Evolutionary conservation across 257 asterid species (phyloP).

Genomic region (Nicotiana sylvestris): DNA sequence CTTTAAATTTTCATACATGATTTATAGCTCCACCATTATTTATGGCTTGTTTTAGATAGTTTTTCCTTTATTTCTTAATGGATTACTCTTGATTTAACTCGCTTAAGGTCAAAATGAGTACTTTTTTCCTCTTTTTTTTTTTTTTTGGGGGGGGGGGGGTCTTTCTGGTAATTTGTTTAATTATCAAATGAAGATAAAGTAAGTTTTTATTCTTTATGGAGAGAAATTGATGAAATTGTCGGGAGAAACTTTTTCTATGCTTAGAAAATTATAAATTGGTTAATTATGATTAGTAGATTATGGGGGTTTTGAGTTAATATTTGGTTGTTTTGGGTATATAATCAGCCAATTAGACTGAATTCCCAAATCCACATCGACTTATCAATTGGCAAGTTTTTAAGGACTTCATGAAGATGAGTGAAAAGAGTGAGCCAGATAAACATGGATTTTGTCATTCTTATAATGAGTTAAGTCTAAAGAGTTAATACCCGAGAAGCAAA

Average conservation of each 20-base stretch:
- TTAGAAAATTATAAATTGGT: background rate
- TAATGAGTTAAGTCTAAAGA: too few species aligned
- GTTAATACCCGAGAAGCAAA: too few species aligned
- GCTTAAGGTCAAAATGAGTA: background rate
- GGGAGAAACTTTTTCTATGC: too few species aligned
- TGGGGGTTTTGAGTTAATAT: background rate
- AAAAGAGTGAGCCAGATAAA: too few species aligned
- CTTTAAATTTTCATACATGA: too few species aligned
- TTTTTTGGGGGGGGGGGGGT: too few species aligned
- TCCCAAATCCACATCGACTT: too few species aligned
- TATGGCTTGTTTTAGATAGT: too few species aligned
- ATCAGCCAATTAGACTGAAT: background rate
- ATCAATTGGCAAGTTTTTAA: too few species aligned
- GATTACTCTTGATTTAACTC: background rate
- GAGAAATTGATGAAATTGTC: background rate
- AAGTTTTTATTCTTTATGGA: background rate
- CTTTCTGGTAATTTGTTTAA: background rate
- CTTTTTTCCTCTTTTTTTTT: background rate
- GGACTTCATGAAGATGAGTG: too few species aligned
- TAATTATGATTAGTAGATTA: background rate
- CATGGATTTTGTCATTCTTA: too few species aligned
- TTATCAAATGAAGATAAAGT: background rate
- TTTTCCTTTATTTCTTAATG: background rate
- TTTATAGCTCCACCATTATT: too few species aligned
- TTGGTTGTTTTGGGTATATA: background rate